These are phyloP conservation scores for Guadua angustifolia DNA, from an alignment of 176 grass and related monocot genomes.

Conservation along the genomic window DNA sequence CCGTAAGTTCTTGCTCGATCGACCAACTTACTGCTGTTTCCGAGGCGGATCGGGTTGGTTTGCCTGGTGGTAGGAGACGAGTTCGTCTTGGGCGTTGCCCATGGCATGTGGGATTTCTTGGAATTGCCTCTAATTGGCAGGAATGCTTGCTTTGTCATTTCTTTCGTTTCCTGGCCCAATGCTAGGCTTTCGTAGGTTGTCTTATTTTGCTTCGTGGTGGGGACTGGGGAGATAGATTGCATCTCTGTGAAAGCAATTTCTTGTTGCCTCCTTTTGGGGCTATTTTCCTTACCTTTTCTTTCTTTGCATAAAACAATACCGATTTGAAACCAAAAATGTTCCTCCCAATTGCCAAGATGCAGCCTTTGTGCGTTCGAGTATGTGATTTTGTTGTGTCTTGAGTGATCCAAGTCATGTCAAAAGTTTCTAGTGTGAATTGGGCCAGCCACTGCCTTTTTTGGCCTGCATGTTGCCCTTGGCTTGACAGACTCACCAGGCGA, in stretches of 20 bases:
- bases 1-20: slow-evolving; percentile 55
- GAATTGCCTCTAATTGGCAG: slow-evolving; percentile 20
- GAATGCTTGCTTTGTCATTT: slow-evolving; percentile 25
- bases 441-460: too few relatives aligned
- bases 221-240: slow-evolving; percentile 1
- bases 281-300: not conserved
- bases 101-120: slow-evolving; percentile 46
- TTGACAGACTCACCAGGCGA: too few relatives aligned
- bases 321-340: not conserved
- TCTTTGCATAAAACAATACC: not conserved
- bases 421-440: too few relatives aligned
- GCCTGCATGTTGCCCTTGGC: too few relatives aligned
- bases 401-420: slow-evolving; percentile 2
- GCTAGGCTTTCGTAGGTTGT: slow-evolving; percentile 24
- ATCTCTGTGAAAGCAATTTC: slow-evolving; percentile 23
- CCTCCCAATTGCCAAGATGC: slow-evolving; percentile 34
- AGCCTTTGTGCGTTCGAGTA: not conserved
- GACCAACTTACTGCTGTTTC: not conserved
- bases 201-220: not conserved
- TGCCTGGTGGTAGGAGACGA: not conserved
- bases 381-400: not conserved
- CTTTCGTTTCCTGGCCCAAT: slow-evolving; percentile 15
- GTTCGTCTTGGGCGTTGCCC: not conserved
- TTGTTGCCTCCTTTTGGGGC: slow-evolving; percentile 8
- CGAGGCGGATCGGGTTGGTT: slow-evolving; percentile 16